These are phyloP conservation scores for Pterocarpus santalinus DNA, from an alignment of 306 rosid genomes.

Conservation along the genomic window DNA sequence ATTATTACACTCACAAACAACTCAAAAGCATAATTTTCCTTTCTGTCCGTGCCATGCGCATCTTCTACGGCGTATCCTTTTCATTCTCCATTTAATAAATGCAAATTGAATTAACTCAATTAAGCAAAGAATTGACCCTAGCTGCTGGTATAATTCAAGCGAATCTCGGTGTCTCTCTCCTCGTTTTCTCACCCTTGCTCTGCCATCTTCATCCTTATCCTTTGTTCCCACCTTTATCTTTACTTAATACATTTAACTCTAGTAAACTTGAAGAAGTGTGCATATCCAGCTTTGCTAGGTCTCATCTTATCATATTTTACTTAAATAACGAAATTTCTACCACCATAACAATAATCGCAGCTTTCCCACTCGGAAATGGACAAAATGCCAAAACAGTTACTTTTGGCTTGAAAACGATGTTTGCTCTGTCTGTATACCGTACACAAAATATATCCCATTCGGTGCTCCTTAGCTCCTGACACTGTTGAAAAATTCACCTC, in stretches of 20 bases:
- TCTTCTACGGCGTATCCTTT: slow-evolving; percentile 38
- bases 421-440: neutral
- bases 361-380: neutral
- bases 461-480: slow-evolving; percentile 3
- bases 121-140: too few relatives aligned
- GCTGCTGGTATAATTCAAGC: too few relatives aligned
- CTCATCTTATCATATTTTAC: slow-evolving; percentile 31
- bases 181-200: slow-evolving; percentile 9
- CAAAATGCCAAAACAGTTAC: neutral
- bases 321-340: slow-evolving; percentile 17
- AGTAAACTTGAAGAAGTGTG: neutral
- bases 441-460: neutral
- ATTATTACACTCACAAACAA: slow-evolving; percentile 37
- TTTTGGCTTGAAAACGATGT: slow-evolving; percentile 27
- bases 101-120: neutral
- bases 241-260: slow-evolving; percentile 27
- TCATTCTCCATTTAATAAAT: slow-evolving; percentile 27
- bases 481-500: slow-evolving; percentile 21
- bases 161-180: slow-evolving; percentile 12
- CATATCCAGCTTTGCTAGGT: neutral
- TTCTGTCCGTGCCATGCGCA: slow-evolving; percentile 53
- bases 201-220: slow-evolving; percentile 64
- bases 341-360: neutral
- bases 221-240: slow-evolving; percentile 34
- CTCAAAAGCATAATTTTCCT: slow-evolving; percentile 47